Conservation (phyloP, 2,329 filamentous ascomycete species). For the Incumbomyces delicatus region DNA sequence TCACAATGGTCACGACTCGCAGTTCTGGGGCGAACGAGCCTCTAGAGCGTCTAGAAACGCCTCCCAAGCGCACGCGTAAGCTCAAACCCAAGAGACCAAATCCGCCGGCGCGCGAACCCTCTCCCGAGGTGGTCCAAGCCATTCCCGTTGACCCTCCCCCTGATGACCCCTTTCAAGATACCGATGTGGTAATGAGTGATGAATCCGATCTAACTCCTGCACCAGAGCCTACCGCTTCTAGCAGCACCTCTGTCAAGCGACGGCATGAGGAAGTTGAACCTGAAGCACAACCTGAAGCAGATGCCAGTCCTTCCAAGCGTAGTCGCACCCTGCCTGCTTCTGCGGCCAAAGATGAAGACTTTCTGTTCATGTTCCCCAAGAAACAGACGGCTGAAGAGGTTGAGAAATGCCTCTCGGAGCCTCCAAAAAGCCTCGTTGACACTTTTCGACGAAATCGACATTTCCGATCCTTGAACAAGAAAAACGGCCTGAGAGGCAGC, state of each 20-base stretch:
- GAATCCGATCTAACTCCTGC: conserved; percentile 4
- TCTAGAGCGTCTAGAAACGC: conserved; percentile 1
- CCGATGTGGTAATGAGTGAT: not conserved
- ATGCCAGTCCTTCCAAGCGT: not conserved
- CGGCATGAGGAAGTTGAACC: not conserved
- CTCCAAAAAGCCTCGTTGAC: conserved; percentile 1
- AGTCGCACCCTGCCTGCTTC: not conserved
- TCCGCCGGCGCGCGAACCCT: not conserved
- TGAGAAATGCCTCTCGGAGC: not conserved
- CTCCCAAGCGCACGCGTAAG: conserved; percentile 3
- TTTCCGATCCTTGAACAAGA: not conserved
- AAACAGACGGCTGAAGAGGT: not conserved
- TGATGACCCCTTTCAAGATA: not conserved
- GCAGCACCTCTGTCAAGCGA: conserved; percentile 1
- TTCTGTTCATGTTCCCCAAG: conserved; percentile 1
- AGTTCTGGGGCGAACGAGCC: conserved; percentile 4
- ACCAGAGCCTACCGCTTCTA: conserved; percentile 1
- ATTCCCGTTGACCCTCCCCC: not conserved
- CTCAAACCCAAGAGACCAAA: not conserved
- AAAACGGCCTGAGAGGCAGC: not conserved
- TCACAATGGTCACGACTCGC: conserved; percentile 3
- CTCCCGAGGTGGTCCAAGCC: not conserved
- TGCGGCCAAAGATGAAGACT: not conserved
- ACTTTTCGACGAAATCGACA: conserved; percentile 4
- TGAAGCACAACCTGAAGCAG: not conserved